These are phyloP conservation scores for Pseudogymnoascus sp. DNA, from an alignment of 2,329 filamentous ascomycete species.

Conservation along the genomic window DNA sequence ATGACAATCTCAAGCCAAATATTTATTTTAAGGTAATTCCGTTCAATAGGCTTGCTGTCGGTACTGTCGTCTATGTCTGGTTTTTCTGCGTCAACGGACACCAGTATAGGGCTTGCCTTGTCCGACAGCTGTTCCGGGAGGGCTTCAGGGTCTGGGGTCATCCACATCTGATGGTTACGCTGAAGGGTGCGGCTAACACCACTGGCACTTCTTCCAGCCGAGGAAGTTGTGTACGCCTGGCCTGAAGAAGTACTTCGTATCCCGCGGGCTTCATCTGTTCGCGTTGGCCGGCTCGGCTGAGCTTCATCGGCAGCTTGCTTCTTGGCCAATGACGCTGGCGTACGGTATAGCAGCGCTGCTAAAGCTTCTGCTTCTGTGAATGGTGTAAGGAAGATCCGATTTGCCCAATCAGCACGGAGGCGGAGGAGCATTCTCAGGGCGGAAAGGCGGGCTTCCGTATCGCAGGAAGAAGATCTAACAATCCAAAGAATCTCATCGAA, in stretches of 20 bases:
- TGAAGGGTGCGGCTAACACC: conserved; percentile 24
- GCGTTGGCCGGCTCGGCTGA: conserved; percentile 29
- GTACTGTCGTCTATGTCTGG: conserved; percentile 11
- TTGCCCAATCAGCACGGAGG: conserved; percentile 72
- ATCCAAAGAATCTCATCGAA: conserved; percentile 60
- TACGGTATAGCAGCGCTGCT: conserved; percentile 64
- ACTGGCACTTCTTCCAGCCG: conserved; percentile 27
- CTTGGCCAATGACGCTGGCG: conserved; percentile 42
- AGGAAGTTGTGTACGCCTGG: conserved; percentile 24
- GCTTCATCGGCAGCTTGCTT: conserved; percentile 36
- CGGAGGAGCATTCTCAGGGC: conserved; percentile 75
- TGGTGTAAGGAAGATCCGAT: conserved; percentile 64
- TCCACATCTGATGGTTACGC: conserved; percentile 50
- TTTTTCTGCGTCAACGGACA: conserved; percentile 18
- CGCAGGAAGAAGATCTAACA: conserved; percentile 51
- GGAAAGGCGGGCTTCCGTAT: conserved; percentile 63
- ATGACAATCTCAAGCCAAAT: conserved; percentile 71
- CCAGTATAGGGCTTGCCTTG: conserved; percentile 27
- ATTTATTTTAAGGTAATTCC: conserved; percentile 20
- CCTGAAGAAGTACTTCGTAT: conserved; percentile 28
- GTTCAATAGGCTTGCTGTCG: background rate
- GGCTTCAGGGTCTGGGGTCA: conserved; percentile 48
- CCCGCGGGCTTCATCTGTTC: conserved; percentile 31
- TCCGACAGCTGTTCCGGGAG: conserved; percentile 39
- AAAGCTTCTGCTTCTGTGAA: conserved; percentile 67